Percentiles rank a stretch among this genome's conserved stretches.
phyloP scores from a whole-genome alignment of 257 asterid genomes.

The Scutellaria minor region DNA sequence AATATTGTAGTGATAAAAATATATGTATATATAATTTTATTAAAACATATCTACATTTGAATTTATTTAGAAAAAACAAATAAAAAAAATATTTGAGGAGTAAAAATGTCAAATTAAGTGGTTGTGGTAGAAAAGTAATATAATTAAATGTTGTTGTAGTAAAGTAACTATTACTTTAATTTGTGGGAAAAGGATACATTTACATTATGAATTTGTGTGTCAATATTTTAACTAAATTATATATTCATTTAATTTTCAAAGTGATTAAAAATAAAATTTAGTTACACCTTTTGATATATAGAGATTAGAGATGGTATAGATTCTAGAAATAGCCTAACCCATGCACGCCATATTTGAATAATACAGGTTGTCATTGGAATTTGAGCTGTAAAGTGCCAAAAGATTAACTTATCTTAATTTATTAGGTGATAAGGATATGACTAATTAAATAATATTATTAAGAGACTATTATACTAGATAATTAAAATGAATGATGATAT shows the following conservation, averaged over 20 bases:
- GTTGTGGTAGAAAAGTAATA: no score
- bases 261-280: not conserved
- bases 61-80: no score
- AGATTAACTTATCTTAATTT: not conserved
- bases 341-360: slow-evolving; percentile 16
- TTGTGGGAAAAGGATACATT: no score
- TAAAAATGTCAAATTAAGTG: no score
- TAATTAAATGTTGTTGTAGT: no score
- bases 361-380: slow-evolving; percentile 16
- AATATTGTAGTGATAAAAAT: no score
- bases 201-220: no score
- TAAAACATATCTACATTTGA: no score
- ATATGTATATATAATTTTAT: no score
- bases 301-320: slow-evolving; percentile 32
- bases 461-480: not conserved
- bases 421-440: slow-evolving; percentile 29
- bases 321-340: not conserved
- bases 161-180: no score
- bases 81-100: no score
- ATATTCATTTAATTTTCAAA: not conserved
- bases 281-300: slow-evolving; percentile 25
- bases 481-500: slow-evolving; percentile 6
- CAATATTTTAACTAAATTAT: not conserved
- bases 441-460: slow-evolving; percentile 1
- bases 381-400: slow-evolving; percentile 31